Evolutionary conservation across 2,329 filamentous ascomycete genomes (phyloP).

Genomic region (Botrytis medusae): DNA sequence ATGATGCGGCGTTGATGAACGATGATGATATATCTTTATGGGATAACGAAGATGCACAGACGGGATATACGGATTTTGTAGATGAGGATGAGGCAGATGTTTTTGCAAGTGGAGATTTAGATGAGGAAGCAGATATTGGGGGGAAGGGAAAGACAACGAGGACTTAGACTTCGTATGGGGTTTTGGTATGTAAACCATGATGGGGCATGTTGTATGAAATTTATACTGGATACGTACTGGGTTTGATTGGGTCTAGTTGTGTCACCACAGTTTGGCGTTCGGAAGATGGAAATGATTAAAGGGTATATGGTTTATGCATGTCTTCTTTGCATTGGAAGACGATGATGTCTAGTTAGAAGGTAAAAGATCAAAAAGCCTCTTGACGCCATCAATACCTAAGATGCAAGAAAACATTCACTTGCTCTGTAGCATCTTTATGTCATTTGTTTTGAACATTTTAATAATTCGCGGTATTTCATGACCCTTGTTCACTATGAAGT

Average conservation of each 20-base stretch:
- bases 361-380: background rate
- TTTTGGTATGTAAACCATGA: background rate
- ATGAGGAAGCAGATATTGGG: slow-evolving; percentile 20
- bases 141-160: slow-evolving; percentile 21
- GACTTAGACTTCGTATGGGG: background rate
- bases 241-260: slow-evolving; percentile 7
- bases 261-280: slow-evolving; percentile 11
- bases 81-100: slow-evolving; percentile 36
- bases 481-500: background rate
- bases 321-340: background rate
- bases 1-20: slow-evolving; percentile 36
- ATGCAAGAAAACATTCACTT: background rate
- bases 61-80: slow-evolving; percentile 36
- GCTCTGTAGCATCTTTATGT: background rate
- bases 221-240: slow-evolving; percentile 3
- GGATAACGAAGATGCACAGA: slow-evolving; percentile 33
- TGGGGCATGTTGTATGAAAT: slow-evolving; percentile 13
- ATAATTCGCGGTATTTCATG: background rate
- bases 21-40: slow-evolving; percentile 41
- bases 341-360: background rate
- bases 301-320: background rate
- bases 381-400: background rate
- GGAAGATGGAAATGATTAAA: slow-evolving; percentile 7
- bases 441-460: background rate
- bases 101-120: slow-evolving; percentile 33